Base-by-base conservation (phyloP, 2,329 filamentous ascomycete species). In the Colletotrichum trifolii region DNA sequence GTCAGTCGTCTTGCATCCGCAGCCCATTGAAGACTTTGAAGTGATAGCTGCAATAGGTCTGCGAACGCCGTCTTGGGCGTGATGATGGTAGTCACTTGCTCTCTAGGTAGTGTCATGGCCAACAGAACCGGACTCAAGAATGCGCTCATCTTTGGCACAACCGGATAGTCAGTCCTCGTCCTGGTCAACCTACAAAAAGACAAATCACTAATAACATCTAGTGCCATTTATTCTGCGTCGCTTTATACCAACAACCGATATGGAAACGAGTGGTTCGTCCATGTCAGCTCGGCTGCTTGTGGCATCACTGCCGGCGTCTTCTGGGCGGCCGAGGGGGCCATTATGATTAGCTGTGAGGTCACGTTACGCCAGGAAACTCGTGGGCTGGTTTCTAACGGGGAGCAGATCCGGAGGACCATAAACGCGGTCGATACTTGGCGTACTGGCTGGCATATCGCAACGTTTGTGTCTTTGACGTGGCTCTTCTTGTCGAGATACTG, bases 181-280 rank as follows among this genome's bases (percentile, higher is more conserved):
- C 0, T 25, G 4, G 4, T 25, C 25, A 25, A 25, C 25, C 25
- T 25, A 25, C 25, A 4, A 1, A 25, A 0, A 25, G 25, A 25
- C 4, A 25, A 25, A 25, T 1, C 25, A 1, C 25, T 25, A 17
- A 17, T 17, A 17, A 17, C 17, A 17, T 17, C 17, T 17, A 17
- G 17, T 46, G 73, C 72, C 8, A 50, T 79, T 2, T 79, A 77
- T 60, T 74, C 75, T 1, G 76, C 77, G 0, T 75, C 74, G 0
- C 66, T 79, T n/a, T 78, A 79, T 60, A 68, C 72, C 11, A 79
- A 79, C 62, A 79, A 73, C 40, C 69, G 69, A 1, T 73, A 73
- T 46, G 72, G 73, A 9, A 71, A 54, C 2, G 60, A 71, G 13
- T 64, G 64, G 66, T 68, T 68, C 17, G 48, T 67, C 11, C 72